Percentiles rank a stretch among this genome's conserved stretches.
phyloP scores from a whole-genome alignment of 1,139 yeast species.

The Meyerozyma smithsonii region DNA sequence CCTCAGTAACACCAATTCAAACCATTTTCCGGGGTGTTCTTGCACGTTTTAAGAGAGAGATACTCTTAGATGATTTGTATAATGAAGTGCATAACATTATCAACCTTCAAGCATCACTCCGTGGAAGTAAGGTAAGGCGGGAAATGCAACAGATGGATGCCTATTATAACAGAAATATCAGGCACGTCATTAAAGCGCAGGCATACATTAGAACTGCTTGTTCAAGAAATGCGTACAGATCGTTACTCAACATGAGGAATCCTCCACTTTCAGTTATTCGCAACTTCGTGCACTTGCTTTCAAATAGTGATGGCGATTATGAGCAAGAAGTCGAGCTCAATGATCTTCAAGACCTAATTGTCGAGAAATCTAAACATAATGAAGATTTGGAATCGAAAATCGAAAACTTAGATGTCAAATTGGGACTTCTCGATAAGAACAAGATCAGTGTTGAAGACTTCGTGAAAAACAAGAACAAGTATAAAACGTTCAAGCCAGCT shows the following conservation, averaged over 20 bases:
- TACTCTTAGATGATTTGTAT: constrained; percentile 49
- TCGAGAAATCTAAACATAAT: constrained; percentile 57
- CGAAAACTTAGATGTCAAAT: constrained; percentile 77
- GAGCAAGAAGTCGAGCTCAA: constrained; percentile 73
- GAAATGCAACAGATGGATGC: constrained; percentile 34
- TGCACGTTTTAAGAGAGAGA: constrained; percentile 45
- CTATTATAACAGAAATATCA: constrained; percentile 53
- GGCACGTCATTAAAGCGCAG: constrained; percentile 66
- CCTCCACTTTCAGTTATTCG: constrained; percentile 78
- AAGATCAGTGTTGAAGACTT: constrained; percentile 77
- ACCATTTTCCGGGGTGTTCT: constrained; percentile 44
- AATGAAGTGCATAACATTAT: constrained; percentile 36
- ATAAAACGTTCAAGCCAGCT: constrained; percentile 18
- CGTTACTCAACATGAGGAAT: constrained; percentile 61
- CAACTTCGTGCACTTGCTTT: constrained; percentile 71
- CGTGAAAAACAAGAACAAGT: constrained; percentile 48
- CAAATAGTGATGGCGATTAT: constrained; percentile 70
- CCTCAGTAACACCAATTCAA: constrained; percentile 26
- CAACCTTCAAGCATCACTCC: constrained; percentile 43
- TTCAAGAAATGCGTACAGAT: constrained; percentile 69
- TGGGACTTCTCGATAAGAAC: constrained; percentile 72
- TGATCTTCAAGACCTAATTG: constrained; percentile 60
- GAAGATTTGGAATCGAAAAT: constrained; percentile 69
- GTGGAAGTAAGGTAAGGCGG: constrained; percentile 43
- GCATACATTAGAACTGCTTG: constrained; percentile 64